These are phyloP conservation scores for Nakazawaea siamensis DNA, from an alignment of 805 yeast genomes.

Conservation along the genomic window DNA sequence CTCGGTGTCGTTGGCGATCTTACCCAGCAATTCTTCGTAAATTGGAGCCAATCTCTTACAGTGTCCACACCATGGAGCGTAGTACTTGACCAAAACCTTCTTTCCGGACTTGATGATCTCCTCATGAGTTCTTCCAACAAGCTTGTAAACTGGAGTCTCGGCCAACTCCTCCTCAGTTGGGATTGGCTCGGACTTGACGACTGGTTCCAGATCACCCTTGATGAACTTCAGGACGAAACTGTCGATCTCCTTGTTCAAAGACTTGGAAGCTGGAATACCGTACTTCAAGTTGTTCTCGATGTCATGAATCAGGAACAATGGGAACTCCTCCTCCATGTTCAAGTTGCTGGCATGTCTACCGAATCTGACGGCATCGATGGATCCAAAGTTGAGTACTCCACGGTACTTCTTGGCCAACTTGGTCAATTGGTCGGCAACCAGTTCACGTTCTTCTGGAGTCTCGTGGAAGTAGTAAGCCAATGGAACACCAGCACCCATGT, in stretches of 20 bases:
- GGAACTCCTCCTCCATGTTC: slow-evolving; percentile 79
- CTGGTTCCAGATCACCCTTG: slow-evolving; percentile 52
- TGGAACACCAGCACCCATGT: slow-evolving; percentile 68
- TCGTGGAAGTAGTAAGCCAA: slow-evolving; percentile 84
- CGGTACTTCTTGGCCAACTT: slow-evolving; percentile 66
- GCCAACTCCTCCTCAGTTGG: slow-evolving; percentile 78
- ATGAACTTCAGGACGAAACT: slow-evolving; percentile 56
- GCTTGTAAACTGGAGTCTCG: slow-evolving; percentile 41
- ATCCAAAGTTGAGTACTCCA: slow-evolving; percentile 82
- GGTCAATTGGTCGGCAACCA: slow-evolving; percentile 40
- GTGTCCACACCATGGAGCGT: slow-evolving; percentile 98
- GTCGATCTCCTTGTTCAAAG: slow-evolving; percentile 44
- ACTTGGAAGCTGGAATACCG: slow-evolving; percentile 56
- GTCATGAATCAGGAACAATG: slow-evolving; percentile 86
- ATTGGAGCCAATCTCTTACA: slow-evolving; percentile 86
- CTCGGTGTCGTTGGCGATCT: slow-evolving; percentile 44
- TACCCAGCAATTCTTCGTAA: slow-evolving; percentile 77
- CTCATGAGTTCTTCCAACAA: slow-evolving; percentile 71
- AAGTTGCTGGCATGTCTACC: slow-evolving; percentile 85
- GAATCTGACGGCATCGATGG: slow-evolving; percentile 70
- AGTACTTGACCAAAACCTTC: slow-evolving; percentile 82
- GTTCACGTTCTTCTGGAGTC: slow-evolving; percentile 55
- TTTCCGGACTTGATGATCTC: slow-evolving; percentile 49
- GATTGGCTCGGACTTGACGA: slow-evolving; percentile 64
- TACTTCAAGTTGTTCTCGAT: slow-evolving; percentile 60